Percentiles rank a stretch among this genome's conserved stretches.
Conservation (phyloP, 2,329 filamentous ascomycete genomes). For the Alternaria consortialis region DNA sequence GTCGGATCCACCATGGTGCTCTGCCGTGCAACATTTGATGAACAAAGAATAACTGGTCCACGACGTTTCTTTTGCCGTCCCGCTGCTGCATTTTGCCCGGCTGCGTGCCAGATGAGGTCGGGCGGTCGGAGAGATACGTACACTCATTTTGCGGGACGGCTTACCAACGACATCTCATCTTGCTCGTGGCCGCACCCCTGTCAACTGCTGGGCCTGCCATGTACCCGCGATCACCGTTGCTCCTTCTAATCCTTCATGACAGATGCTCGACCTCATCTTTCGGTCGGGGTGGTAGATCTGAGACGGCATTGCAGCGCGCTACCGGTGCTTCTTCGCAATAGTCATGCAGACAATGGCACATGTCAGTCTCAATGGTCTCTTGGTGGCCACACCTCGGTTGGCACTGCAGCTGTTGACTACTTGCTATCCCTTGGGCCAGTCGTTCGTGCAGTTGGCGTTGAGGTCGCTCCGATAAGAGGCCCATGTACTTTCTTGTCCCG, state of each 20-base stretch:
- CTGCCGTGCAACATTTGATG: conserved; percentile 24
- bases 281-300: conserved; percentile 21
- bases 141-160: conserved; percentile 9
- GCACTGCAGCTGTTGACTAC: conserved; percentile 16
- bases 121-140: conserved; percentile 31
- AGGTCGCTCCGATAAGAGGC: conserved; percentile 46
- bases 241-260: conserved; percentile 16
- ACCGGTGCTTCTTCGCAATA: conserved; percentile 15
- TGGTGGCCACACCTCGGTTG: conserved; percentile 23
- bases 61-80: conserved; percentile 33
- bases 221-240: conserved; percentile 23
- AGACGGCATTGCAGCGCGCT: conserved; percentile 22
- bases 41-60: conserved; percentile 11
- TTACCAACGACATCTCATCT: conserved; percentile 25
- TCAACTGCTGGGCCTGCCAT: conserved; percentile 19
- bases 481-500: conserved; percentile 37
- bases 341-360: conserved; percentile 25
- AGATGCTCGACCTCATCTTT: conserved; percentile 22
- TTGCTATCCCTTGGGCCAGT: conserved; percentile 16
- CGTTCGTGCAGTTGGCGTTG: conserved; percentile 24
- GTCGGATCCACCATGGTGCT: conserved; percentile 26
- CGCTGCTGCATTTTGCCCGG: conserved; percentile 19
- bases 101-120: conserved; percentile 15
- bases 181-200: conserved; percentile 27
- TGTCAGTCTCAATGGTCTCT: conserved; percentile 21